phyloP scores from a whole-genome alignment of 805 yeast species.

The Kodamaea sagamina region DNA sequence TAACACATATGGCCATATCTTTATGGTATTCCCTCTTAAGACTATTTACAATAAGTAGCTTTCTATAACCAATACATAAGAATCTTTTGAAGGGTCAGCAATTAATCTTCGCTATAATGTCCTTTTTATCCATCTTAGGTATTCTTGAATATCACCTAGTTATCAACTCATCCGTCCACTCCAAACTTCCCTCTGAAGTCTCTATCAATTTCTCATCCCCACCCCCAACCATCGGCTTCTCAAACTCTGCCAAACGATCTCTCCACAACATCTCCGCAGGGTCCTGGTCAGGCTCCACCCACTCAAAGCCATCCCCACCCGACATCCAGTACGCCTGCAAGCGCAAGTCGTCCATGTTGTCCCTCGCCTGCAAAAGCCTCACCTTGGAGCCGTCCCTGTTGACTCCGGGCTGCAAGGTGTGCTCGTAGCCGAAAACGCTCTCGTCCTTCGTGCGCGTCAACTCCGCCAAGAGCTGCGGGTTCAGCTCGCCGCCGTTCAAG shows the following conservation, averaged over 20 bases:
- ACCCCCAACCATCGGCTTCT: conserved; percentile 20
- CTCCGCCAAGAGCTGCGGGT: conserved; percentile 36
- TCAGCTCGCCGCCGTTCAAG: conserved; percentile 45
- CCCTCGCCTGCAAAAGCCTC: conserved; percentile 41
- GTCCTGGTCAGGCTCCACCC: conserved; percentile 90
- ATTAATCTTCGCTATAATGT: no score
- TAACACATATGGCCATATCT: no score
- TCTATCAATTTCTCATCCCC: conserved; percentile 16
- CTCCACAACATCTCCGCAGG: conserved; percentile 67
- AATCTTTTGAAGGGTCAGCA: no score
- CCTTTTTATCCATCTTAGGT: no score
- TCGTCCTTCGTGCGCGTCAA: conserved; percentile 35
- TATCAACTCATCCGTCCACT: conserved; percentile 43
- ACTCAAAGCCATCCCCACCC: conserved; percentile 82
- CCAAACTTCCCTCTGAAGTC: conserved; percentile 25
- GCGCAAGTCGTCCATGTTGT: conserved; percentile 62
- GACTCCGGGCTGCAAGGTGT: conserved; percentile 35
- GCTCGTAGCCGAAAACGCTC: conserved; percentile 23
- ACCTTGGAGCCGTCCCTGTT: conserved; percentile 41
- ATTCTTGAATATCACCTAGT: neutral
- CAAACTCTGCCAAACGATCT: conserved; percentile 27
- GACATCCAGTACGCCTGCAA: conserved; percentile 85
- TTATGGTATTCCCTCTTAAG: no score
- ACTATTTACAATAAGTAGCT: no score
- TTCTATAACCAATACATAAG: no score